Base-by-base conservation (phyloP, 2,329 filamentous ascomycete genomes). In the Ophiosphaerella narmari region DNA sequence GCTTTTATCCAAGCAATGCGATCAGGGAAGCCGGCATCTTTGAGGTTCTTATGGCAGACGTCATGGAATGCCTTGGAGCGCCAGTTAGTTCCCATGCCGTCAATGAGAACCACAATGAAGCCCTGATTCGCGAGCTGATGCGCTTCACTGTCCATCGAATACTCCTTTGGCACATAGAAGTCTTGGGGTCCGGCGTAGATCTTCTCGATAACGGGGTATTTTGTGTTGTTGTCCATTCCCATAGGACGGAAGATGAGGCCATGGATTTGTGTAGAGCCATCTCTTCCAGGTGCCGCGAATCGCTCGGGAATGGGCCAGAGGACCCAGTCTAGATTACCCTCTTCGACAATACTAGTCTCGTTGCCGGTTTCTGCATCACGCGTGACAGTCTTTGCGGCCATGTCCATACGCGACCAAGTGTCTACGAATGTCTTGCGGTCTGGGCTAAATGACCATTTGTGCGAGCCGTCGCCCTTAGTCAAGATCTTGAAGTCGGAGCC, bases 41-140 rank as follows among this genome's bases (percentile, higher is more conserved):
- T 65, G 41, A 67, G 58, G 43, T 67, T 66, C 50, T 66, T 66
- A 39, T 53, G 39, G 39, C 58, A 63, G 26, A 59, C 52, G 35
- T 67, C 50, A 52, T 67, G 64, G 50, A 67, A 67, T n/a, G 60
- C 55, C 47, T 65, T 66, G 32, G 57, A 60, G 52, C 64, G 64
- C 63, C 63, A 65, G 46, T 65, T 66, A 24, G 58, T 64, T 35
- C 64, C 63, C 64, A 66, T 67, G 35, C 64, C 64, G 50, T 67
- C 63, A 35, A 67, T 62, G 44, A 57, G 52, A 9, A 67, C 64
- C 23, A 63, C 55, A 13, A 67, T 41, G 37, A 66, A 65, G 16
- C 64, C 64, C 44, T 61, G 46, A 33, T 66, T 59, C 5, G 64
- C 63, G 38, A 63, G 38, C 9, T 21, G 35, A 41, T 62, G 58